Conservation (phyloP, 2,329 filamentous ascomycete genomes). For the Ilyonectria robusta region DNA sequence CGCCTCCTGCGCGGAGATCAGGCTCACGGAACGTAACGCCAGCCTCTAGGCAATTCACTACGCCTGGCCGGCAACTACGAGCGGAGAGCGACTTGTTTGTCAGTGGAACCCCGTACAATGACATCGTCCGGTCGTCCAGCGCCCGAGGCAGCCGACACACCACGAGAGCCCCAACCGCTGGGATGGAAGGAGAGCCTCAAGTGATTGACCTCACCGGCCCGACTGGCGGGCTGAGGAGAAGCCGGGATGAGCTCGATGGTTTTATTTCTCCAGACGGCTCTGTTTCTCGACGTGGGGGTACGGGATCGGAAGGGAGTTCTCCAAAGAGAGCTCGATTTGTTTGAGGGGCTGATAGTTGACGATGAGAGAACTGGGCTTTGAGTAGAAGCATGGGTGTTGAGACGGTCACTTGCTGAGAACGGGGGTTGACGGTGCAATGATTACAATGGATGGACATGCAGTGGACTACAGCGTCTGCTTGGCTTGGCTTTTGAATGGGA, state of each 20-base stretch:
- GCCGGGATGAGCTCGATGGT: too few relatives aligned
- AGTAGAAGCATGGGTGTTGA: too few relatives aligned
- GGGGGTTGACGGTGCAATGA: too few relatives aligned
- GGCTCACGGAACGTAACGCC: too few relatives aligned
- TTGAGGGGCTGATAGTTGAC: background rate
- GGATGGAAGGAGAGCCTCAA: background rate
- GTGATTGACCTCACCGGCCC: background rate
- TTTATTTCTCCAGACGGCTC: background rate
- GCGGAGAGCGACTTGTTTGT: slow-evolving; percentile 39
- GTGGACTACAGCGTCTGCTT: too few relatives aligned
- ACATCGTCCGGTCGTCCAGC: slow-evolving; percentile 7
- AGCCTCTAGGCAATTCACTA: background rate
- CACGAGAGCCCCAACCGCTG: background rate
- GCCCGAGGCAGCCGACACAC: background rate
- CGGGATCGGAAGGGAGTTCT: background rate
- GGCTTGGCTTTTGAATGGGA: too few relatives aligned
- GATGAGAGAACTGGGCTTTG: too few relatives aligned
- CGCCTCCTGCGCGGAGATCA: too few relatives aligned
- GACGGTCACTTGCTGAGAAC: too few relatives aligned
- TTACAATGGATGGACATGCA: too few relatives aligned
- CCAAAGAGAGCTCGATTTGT: background rate
- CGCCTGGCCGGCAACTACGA: slow-evolving; percentile 16
- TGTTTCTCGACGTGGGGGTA: background rate
- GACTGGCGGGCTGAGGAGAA: slow-evolving; percentile 18
- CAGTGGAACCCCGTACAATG: slow-evolving; percentile 29